Evolutionary conservation across 495 filamentous ascomycete species (phyloP), one percentile per base, ranked within the genome.

Genomic region (Annulohypoxylon moriforme): DNA sequence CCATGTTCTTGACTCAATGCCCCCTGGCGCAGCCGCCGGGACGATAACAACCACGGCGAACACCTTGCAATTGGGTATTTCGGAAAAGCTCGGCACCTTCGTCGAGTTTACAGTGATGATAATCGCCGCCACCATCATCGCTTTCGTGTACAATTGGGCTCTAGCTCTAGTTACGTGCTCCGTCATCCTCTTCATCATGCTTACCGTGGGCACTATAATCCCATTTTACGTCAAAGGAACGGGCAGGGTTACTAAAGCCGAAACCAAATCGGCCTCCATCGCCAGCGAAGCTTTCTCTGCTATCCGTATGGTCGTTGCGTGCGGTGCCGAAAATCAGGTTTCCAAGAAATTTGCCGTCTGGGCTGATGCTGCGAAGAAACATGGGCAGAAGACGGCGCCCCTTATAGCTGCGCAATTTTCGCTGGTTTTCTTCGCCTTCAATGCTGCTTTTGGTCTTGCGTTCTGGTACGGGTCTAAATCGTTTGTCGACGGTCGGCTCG

Each of bases 11-110:
- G 87, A 89, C 74, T 84, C 85, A 60, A 81, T 90, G 84, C 83
- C 86, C 63, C 75, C 82, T 62, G 79, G 86, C 38, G 65, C 83
- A 58, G 81, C 86, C 22, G 86, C 86, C 0, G 84, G 85, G 53
- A 87, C 88, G 16, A 90, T 92, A 55, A 89, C 87, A 0, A 83
- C 82, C 0, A 82, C 83, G 2, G 85, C 87, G n/a, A 90, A 90
- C 67, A 80, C 81, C 0, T 75, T 91, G 57, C 88, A 91, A 67
- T 68, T 88, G 27, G 88, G 88, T 11, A 85, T 91, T 27, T 88
- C 88, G 0, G 85, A 88, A 47, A 87, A 86, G 47, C 75, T 88
- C 9, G 81, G 77, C 9, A 76, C 75, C 3, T 74, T 84, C 5
- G 64, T 87, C 40, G 84, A 87, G 61, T 85, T 72, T 22, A 52